These are phyloP conservation scores for Circinella minor DNA, from an alignment of 371 early-diverging fungal species.

Conservation along the genomic window DNA sequence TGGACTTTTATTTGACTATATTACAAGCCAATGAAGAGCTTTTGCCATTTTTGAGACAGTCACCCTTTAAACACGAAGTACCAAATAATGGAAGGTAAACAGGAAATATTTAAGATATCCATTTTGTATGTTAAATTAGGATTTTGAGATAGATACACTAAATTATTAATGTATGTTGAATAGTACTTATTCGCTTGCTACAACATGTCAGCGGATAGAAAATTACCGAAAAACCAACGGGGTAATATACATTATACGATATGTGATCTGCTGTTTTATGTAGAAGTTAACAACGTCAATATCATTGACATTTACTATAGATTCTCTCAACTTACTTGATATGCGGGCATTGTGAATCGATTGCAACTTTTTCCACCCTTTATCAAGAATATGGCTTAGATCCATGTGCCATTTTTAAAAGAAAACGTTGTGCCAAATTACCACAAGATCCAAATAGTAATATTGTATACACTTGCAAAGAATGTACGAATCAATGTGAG, in stretches of 20 bases:
- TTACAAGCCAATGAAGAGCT: too few relatives aligned
- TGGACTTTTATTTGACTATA: slow-evolving; percentile 13
- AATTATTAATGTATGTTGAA: not conserved
- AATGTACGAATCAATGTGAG: slow-evolving; percentile 17
- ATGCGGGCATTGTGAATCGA: slow-evolving; percentile 27
- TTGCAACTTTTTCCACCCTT: slow-evolving; percentile 5
- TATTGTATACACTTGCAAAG: slow-evolving; percentile 22
- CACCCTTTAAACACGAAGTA: not conserved
- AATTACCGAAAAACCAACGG: slow-evolving; percentile 18
- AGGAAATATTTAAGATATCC: not conserved
- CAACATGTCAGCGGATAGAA: slow-evolving; percentile 34
- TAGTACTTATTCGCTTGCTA: slow-evolving; percentile 23
- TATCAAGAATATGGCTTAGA: slow-evolving; percentile 14
- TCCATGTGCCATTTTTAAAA: slow-evolving; percentile 23
- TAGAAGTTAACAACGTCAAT: not conserved
- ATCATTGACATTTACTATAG: not conserved
- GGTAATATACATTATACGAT: slow-evolving; percentile 3
- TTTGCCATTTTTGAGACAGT: slow-evolving; percentile 9
- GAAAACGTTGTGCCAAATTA: slow-evolving; percentile 9
- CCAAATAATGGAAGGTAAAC: not conserved
- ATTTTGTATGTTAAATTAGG: too few relatives aligned
- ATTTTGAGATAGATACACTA: too few relatives aligned
- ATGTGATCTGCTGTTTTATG: not conserved
- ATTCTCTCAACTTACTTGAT: slow-evolving; percentile 20
- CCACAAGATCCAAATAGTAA: not conserved